These are phyloP conservation scores for Balakata baccata DNA, from an alignment of 345 rosid genomes.

Conservation along the genomic window DNA sequence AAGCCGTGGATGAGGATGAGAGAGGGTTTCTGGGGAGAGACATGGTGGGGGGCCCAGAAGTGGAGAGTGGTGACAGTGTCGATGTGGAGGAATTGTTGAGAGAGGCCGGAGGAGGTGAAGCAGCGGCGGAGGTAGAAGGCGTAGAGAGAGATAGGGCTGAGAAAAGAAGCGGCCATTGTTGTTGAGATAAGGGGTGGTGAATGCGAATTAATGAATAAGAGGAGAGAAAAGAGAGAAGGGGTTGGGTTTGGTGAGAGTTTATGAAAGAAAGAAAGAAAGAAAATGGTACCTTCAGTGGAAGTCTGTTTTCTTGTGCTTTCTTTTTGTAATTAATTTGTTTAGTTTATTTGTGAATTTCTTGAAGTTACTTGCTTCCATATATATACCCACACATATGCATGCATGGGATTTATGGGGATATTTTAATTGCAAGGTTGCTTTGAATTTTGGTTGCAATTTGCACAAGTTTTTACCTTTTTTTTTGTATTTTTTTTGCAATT, in stretches of 20 bases:
- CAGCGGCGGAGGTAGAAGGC: slow-evolving; percentile 68
- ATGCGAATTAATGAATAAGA: too few relatives aligned
- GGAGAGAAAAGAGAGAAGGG: background rate
- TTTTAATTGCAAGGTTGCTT: too few relatives aligned
- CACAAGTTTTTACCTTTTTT: too few relatives aligned
- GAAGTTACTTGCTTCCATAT: too few relatives aligned
- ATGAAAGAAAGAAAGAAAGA: background rate
- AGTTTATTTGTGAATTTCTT: too few relatives aligned
- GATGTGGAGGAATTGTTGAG: slow-evolving; percentile 39
- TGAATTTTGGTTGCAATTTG: too few relatives aligned
- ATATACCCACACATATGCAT: too few relatives aligned
- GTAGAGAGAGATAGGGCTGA: slow-evolving; percentile 62
- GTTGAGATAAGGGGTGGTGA: too few relatives aligned
- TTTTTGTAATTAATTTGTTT: background rate
- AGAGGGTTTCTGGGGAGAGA: slow-evolving; percentile 32
- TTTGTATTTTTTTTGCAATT: too few relatives aligned
- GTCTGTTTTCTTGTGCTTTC: background rate
- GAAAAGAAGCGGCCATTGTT: slow-evolving; percentile 49
- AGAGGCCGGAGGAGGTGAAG: slow-evolving; percentile 58
- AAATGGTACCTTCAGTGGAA: background rate
- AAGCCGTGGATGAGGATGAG: slow-evolving; percentile 83
- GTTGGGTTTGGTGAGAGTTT: background rate
- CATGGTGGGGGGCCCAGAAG: slow-evolving; percentile 59
- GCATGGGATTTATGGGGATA: too few relatives aligned
- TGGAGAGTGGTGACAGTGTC: slow-evolving; percentile 58